Base-by-base conservation (phyloP, 2,329 filamentous ascomycete species). In the Davidsoniella eucalypti region DNA sequence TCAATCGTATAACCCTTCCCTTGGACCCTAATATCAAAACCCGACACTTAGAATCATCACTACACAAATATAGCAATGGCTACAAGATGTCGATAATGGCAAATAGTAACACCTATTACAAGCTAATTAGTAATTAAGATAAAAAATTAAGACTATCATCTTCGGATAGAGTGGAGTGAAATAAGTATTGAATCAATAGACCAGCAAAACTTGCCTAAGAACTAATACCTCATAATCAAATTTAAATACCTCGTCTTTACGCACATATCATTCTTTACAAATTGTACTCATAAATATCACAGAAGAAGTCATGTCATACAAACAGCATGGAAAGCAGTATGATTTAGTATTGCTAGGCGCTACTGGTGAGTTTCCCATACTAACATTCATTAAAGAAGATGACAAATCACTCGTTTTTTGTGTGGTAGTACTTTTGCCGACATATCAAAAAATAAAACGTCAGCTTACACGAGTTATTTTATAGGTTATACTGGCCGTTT, bases 401-500 rank as follows among this genome's bases (percentile, higher is more conserved):
- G 7, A 33, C 12, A 2, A 12, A 7, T 21, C 5, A 26, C n/a
- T 8, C 12, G 29, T 33, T 33, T 33, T 12, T 33, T 10, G 29
- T 33, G 29, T 33, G 29, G 29, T 12, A 12, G 8, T 12, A 33
- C 29, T 33, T 33, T 33, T 9, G 29, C 29, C 29, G 4, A 33
- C 29, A 33, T 9, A 33, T 10, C 12, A 33, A 33, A 33, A 33
- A 33, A 33, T 33, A 10, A 2, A 39, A 47, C 44, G 14, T 23
- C 14, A 25, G 4, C 29, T 33, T 37, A 8, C 29, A 33, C 8
- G 12, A 9, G 6, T 33, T 12, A 12, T 33, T 2, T 33, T 8
- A 26, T 73, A 61, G 88, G 88, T 25, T 94, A 93, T 65, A 95
- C 88, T 0, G 88, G 88, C 38, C 80, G 77, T 56, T 71, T 84